Conservation (phyloP, 2,329 filamentous ascomycete genomes). For the Cladophialophora yegresii region DNA sequence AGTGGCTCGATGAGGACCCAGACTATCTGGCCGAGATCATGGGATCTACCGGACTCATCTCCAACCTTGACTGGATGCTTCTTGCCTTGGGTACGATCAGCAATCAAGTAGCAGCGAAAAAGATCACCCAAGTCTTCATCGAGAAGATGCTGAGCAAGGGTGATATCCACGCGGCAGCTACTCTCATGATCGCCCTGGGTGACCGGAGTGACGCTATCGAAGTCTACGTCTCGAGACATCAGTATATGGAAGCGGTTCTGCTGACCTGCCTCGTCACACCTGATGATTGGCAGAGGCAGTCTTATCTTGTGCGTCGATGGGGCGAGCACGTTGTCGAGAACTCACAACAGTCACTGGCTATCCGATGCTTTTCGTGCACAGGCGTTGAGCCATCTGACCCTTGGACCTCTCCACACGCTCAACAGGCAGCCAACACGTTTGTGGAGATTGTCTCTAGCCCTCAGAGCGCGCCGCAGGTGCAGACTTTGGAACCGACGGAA, state of each 20-base stretch:
- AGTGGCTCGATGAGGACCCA: constrained; percentile 87
- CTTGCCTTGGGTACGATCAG: constrained; percentile 88
- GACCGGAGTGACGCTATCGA: constrained; percentile 95
- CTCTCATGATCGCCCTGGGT: constrained; percentile 87
- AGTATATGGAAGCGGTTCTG: constrained; percentile 89
- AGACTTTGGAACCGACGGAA: constrained; percentile 45
- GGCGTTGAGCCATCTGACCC: constrained; percentile 80
- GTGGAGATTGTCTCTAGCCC: constrained; percentile 17
- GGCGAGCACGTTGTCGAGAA: constrained; percentile 87
- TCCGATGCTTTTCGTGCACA: constrained; percentile 89
- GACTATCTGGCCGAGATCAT: constrained; percentile 74
- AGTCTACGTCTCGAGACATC: constrained; percentile 87
- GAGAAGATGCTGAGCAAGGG: constrained; percentile 86
- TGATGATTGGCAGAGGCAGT: constrained; percentile 85
- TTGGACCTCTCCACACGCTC: constrained; percentile 82
- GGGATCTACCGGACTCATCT: constrained; percentile 77
- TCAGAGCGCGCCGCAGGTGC: constrained; percentile 41
- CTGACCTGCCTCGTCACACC: constrained; percentile 82
- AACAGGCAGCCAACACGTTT: constrained; percentile 47
- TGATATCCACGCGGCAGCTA: constrained; percentile 87
- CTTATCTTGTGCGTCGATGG: constrained; percentile 88
- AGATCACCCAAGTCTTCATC: constrained; percentile 85
- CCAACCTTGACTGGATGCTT: constrained; percentile 95
- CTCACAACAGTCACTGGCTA: constrained; percentile 84
- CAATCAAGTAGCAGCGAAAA: constrained; percentile 75